A percentile compares a stretch with the other conserved stretches of the same genome.
Conservation (phyloP, 805 yeast genomes). For the Wickerhamomyces pijperi region DNA sequence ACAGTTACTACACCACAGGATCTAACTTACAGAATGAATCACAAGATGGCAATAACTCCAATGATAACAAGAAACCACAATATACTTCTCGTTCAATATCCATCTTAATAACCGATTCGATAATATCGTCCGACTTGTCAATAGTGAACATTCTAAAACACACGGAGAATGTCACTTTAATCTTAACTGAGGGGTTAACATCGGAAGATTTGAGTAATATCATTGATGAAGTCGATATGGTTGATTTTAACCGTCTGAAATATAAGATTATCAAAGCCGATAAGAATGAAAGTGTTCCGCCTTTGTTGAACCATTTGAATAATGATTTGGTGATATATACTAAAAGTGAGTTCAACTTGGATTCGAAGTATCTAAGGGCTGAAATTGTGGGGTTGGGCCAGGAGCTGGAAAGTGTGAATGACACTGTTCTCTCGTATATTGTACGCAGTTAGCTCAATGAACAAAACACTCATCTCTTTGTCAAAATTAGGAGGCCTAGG, state of each 20-base stretch:
- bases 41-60: no score
- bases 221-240: conserved; percentile 20
- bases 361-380: conserved; percentile 17
- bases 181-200: conserved; percentile 23
- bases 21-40: neutral
- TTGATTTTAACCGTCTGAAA: conserved; percentile 18
- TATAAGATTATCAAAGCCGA: conserved; percentile 25
- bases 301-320: conserved; percentile 40
- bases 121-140: conserved; percentile 16
- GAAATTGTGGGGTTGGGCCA: conserved; percentile 17
- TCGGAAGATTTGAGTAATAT: conserved; percentile 8
- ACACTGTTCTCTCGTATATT: conserved; percentile 8
- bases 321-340: conserved; percentile 23
- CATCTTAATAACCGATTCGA: conserved; percentile 17
- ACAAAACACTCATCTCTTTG: no score
- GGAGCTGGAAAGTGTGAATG: conserved; percentile 13
- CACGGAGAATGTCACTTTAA: conserved; percentile 21
- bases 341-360: conserved; percentile 18
- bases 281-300: conserved; percentile 38
- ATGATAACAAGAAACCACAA: neutral
- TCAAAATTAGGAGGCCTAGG: no score
- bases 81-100: conserved; percentile 16
- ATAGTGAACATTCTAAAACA: conserved; percentile 14
- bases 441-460: no score
- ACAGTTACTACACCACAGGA: conserved; percentile 2